Base-by-base conservation (phyloP, 2,329 filamentous ascomycete genomes). In the Stemphylium beticola region DNA sequence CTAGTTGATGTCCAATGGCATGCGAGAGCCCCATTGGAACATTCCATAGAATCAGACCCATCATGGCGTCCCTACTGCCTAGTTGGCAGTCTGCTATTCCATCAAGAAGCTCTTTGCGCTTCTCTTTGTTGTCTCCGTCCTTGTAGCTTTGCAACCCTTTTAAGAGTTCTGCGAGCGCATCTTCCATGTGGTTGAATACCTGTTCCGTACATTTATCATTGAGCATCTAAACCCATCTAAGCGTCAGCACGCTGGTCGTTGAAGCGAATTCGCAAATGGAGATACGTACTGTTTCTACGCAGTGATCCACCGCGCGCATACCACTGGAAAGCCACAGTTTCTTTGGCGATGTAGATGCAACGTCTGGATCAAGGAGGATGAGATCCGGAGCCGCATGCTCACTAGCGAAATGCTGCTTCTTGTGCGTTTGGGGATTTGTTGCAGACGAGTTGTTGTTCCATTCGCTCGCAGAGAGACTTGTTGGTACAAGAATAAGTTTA, bases 251-350 rank as follows among this genome's bases (percentile, higher is more conserved):
- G 9, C 8, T 6, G 38, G 10, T 12, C 18, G 11, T 10, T 10
- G 14, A 2, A 11, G 8, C 4, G 12, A 1, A 24, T 17, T 32
- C 4, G 18, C 2, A 17, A 37, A 29, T 8, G 5, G n/a, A 1
- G 8, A 26, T 20, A 44, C 52, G n/a, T 50, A 53, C 47, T 3
- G 63, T 66, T 43, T 73, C 69, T 4, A 70, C 58, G 39, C 69
- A 72, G 43, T 73, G 67, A 49, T 72, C 69, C 4, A 72, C 48
- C 9, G 65, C 66, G 18, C 69, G 58, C 42, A 72, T 62, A 7
- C 69, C 68, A 18, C 65, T 64, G 14, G 67, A 62, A 11, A 72
- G 45, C 62, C 63, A 73, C 12, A 70, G 26, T 43, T 61, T 58
- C n/a, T 58, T 49, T 0, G 69, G 67, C 8, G 61, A 65, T 17